Evolutionary conservation across 768 basidiomycete genomes (phyloP).

Genomic region (Daedaleopsis sinensis): DNA sequence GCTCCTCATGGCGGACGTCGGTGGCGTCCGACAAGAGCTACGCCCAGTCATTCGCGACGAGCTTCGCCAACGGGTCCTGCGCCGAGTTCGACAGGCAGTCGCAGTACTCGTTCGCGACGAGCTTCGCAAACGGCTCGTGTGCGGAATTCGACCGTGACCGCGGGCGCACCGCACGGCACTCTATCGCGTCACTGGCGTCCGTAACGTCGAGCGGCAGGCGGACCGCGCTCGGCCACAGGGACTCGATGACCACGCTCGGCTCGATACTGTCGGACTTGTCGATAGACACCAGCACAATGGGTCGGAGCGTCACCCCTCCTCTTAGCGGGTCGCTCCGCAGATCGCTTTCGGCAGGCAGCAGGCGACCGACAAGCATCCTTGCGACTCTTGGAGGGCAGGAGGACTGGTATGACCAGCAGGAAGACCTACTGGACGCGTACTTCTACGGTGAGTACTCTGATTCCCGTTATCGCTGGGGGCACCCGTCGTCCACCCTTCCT

Average conservation of each 20-base stretch:
- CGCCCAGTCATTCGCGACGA: conserved; percentile 16
- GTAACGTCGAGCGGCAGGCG: conserved; percentile 7
- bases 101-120: conserved; percentile 1
- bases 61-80: conserved; percentile 18
- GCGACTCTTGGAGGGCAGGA: conserved; percentile 22
- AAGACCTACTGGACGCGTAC: conserved; percentile 44
- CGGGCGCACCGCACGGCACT: background rate
- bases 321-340: conserved; percentile 20
- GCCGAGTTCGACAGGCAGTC: conserved; percentile 19
- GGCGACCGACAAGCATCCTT: conserved; percentile 17
- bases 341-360: conserved; percentile 25
- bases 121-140: conserved; percentile 2
- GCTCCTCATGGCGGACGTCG: conserved; percentile 31
- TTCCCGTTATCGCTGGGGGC: background rate
- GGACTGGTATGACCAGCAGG: conserved; percentile 33
- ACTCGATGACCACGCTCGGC: conserved; percentile 33
- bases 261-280: conserved; percentile 33
- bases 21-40: conserved; percentile 17
- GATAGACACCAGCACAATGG: conserved; percentile 32
- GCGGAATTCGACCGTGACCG: background rate
- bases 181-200: conserved; percentile 13
- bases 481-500: background rate
- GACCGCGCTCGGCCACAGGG: conserved; percentile 18
- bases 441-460: conserved; percentile 37
- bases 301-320: conserved; percentile 22